A percentile compares a stretch with the other conserved stretches of the same genome.
These are phyloP conservation scores for Quillaja saponaria DNA, from an alignment of 306 rosid species.

Conservation along the genomic window DNA sequence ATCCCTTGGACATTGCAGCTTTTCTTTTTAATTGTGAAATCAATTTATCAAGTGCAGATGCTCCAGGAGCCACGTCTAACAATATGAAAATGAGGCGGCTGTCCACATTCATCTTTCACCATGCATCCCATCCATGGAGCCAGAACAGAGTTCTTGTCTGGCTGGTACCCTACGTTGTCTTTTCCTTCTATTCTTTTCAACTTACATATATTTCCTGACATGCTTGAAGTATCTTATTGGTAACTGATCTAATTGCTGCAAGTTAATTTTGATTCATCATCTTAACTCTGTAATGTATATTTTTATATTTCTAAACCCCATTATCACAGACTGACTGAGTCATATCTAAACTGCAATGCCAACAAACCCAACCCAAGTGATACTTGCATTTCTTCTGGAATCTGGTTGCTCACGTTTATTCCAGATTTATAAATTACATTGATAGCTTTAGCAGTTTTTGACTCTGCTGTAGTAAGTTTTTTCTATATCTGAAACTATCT, in stretches of 20 bases:
- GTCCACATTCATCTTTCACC: constrained; percentile 67
- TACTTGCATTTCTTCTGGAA: neutral
- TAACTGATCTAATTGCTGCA: constrained; percentile 5
- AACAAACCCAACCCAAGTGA: constrained; percentile 12
- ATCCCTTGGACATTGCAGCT: neutral
- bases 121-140: constrained; percentile 89
- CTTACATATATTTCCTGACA: constrained; percentile 10
- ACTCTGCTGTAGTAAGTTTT: constrained; percentile 3
- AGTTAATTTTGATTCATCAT: constrained; percentile 20
- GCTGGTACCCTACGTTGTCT: constrained; percentile 65
- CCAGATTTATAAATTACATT: neutral
- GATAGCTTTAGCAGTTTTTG: neutral
- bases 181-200: constrained; percentile 5
- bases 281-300: neutral
- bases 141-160: constrained; percentile 72
- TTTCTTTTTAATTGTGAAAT: neutral
- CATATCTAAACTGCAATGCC: constrained; percentile 19
- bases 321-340: neutral
- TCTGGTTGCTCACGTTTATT: neutral
- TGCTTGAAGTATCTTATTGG: constrained; percentile 2
- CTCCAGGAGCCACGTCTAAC: constrained; percentile 34
- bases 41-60: constrained; percentile 46
- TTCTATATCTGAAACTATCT: neutral
- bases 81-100: constrained; percentile 53
- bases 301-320: constrained; percentile 12